Percentiles rank a stretch among this genome's conserved stretches.
These are phyloP conservation scores for Begonia peltatifolia DNA, from an alignment of 306 rosid species.

Conservation along the genomic window DNA sequence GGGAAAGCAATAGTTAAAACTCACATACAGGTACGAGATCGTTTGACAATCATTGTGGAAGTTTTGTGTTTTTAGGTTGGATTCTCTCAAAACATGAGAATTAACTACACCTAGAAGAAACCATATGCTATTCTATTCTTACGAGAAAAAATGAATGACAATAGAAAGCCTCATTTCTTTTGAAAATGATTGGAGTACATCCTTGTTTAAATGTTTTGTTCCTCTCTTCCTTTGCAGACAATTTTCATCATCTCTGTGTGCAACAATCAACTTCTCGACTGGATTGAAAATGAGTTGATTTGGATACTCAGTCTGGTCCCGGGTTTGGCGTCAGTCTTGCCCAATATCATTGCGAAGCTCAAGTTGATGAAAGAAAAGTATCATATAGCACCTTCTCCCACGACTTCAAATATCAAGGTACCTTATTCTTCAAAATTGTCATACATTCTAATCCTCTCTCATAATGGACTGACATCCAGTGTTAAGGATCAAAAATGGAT, in stretches of 20 bases:
- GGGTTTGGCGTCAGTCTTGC: slow-evolving; percentile 53
- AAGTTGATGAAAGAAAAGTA: slow-evolving; percentile 62
- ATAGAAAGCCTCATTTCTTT: not conserved
- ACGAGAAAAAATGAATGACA: too few relatives aligned
- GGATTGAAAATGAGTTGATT: slow-evolving; percentile 89
- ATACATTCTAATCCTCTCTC: too few relatives aligned
- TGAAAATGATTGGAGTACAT: too few relatives aligned
- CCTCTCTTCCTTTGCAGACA: slow-evolving; percentile 33
- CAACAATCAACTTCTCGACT: slow-evolving; percentile 92
- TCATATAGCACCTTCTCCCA: slow-evolving; percentile 41
- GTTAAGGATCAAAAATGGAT: too few relatives aligned
- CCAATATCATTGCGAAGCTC: slow-evolving; percentile 40
- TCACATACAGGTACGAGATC: slow-evolving; percentile 80
- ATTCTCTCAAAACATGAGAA: too few relatives aligned
- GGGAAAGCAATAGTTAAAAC: slow-evolving; percentile 95
- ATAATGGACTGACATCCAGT: too few relatives aligned
- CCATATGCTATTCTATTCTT: too few relatives aligned
- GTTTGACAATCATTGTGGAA: not conserved
- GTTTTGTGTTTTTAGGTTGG: too few relatives aligned
- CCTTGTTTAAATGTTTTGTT: too few relatives aligned
- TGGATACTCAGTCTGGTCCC: slow-evolving; percentile 81
- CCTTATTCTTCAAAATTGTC: not conserved
- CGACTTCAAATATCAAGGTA: slow-evolving; percentile 51
- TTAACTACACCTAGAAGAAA: too few relatives aligned
- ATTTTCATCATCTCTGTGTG: slow-evolving; percentile 77